Conservation (phyloP, 768 basidiomycete genomes). For the Leucocoprinus birnbaumii region DNA sequence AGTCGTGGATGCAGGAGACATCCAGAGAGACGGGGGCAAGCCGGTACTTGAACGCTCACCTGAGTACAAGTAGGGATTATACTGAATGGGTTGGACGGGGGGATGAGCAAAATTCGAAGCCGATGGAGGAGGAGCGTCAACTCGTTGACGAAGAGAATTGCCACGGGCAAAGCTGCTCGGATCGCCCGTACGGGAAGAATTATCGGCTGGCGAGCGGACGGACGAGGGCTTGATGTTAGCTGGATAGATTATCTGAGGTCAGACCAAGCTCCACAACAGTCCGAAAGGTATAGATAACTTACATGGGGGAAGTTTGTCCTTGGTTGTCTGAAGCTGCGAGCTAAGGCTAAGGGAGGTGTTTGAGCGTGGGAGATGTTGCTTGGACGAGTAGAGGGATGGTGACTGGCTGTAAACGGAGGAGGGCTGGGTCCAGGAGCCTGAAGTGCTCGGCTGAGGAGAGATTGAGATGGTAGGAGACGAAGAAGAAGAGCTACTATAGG, state of each 20-base stretch:
- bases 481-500: slow-evolving; percentile 9
- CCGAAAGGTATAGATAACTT: slow-evolving; percentile 9
- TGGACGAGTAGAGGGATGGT: slow-evolving; percentile 21
- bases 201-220: slow-evolving; percentile 2
- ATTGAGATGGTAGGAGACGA: slow-evolving; percentile 16
- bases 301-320: slow-evolving; percentile 19
- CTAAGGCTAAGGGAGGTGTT: slow-evolving; percentile 24
- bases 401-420: slow-evolving; percentile 17
- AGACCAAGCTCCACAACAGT: not conserved
- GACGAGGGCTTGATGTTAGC: slow-evolving; percentile 11
- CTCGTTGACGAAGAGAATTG: not conserved
- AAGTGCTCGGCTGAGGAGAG: slow-evolving; percentile 18
- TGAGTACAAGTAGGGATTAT: slow-evolving; percentile 24
- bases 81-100: slow-evolving; percentile 11
- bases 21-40: slow-evolving; percentile 79
- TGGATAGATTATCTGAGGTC: not conserved
- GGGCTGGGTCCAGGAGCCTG: slow-evolving; percentile 28
- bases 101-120: slow-evolving; percentile 6
- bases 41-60: slow-evolving; percentile 51
- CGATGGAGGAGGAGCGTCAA: not conserved
- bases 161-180: not conserved
- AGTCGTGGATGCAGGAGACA: slow-evolving; percentile 64
- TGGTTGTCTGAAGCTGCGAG: slow-evolving; percentile 15
- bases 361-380: slow-evolving; percentile 26
- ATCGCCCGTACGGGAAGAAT: not conserved